Evolutionary conservation across 257 asterid species (phyloP), one percentile per base, ranked within the genome.

Genomic region (Jasminum sambac): DNA sequence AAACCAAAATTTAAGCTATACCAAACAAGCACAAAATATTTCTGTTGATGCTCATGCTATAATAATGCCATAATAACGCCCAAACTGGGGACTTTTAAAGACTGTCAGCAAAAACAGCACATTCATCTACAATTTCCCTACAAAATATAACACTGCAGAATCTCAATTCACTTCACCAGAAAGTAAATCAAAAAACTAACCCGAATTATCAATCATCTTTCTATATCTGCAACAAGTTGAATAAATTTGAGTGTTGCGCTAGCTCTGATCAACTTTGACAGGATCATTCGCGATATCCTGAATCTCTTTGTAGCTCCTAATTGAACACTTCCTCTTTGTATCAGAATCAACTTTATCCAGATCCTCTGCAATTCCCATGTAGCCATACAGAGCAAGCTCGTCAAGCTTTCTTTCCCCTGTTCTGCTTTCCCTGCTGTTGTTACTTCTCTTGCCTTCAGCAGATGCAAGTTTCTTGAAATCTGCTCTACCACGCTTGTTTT

Each of bases 351-450:
- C 82, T 70, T 66, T 67, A 64, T 74, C 84, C 81, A 77, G 68
- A 74, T 80, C 82, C 68, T 70, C 84, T 2, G 82, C 80, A 59
- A 77, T 70, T 42, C 73, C 84, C 75, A 77, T 70, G 77, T 73
- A 80, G 0, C 84, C 84, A 55, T 73, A 80, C 37, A 80, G 38
- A 52, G 64, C 23, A 36, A 63, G 8, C 64, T 77, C 80, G 58
- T 70, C 79, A 48, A 36, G 62, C 61, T 71, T 63, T 34, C 16
- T 74, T 52, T 12, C 70, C 63, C 17, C 52, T 16, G 17, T n/a
- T 34, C 36, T 48, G 67, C 42, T 67, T 38, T 34, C 71, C 41
- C 38, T 41, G 3, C 38, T 41, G 3, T n/a, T 36, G 67, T 17
- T 48, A 34, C 16, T 34, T 5, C 60, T 52, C 36, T 65, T 65